These are phyloP conservation scores for Royoungia palumana DNA, from an alignment of 768 basidiomycete genomes.

Conservation along the genomic window DNA sequence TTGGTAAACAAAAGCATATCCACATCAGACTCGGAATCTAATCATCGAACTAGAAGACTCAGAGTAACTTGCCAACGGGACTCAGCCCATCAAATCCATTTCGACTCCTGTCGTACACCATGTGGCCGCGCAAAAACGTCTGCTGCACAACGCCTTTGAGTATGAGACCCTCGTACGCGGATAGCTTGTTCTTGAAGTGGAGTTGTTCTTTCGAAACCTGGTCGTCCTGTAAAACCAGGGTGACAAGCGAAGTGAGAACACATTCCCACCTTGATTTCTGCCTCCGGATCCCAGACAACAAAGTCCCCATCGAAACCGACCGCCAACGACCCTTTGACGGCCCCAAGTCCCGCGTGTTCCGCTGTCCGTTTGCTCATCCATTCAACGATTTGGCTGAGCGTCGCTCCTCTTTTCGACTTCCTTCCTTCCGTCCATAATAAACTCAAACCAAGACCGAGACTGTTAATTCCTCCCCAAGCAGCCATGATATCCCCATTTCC, in stretches of 20 bases:
- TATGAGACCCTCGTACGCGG: conserved; percentile 77
- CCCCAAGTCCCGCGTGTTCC: conserved; percentile 68
- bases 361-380: conserved; percentile 80
- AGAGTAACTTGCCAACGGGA: conserved; percentile 41
- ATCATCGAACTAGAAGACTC: no score
- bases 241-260: not conserved
- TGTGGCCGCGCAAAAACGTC: conserved; percentile 74
- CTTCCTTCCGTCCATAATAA: conserved; percentile 84
- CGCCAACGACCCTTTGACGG: conserved; percentile 66
- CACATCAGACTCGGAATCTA: no score
- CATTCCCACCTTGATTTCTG: conserved; percentile 38
- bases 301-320: conserved; percentile 85
- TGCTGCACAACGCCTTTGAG: conserved; percentile 70
- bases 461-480: conserved; percentile 95
- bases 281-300: conserved; percentile 73
- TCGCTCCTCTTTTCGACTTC: conserved; percentile 48
- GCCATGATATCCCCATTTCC: conserved; percentile 79
- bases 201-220: conserved; percentile 74
- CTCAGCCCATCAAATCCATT: conserved; percentile 35
- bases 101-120: conserved; percentile 54
- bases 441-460: conserved; percentile 85
- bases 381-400: conserved; percentile 58
- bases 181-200: conserved; percentile 91
- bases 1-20: no score
- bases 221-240: conserved; percentile 4